These are phyloP conservation scores for Aspergillus aculeatinus DNA, from an alignment of 2,329 filamentous ascomycete species.

Conservation along the genomic window DNA sequence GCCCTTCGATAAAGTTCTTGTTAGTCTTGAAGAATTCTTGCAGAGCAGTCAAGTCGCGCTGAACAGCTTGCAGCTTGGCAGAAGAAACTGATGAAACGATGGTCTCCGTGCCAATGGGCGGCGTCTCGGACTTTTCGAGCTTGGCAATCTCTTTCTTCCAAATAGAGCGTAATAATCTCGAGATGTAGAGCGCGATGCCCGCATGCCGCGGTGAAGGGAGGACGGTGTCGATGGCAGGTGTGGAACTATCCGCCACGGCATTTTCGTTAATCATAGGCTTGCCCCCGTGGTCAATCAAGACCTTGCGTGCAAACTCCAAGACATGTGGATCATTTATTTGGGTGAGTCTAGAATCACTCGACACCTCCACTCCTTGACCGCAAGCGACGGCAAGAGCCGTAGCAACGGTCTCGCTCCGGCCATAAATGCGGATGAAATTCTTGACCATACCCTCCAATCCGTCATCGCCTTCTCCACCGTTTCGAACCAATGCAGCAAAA, in stretches of 20 bases:
- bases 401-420: constrained; percentile 82
- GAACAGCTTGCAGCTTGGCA: constrained; percentile 70
- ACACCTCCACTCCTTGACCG: constrained; percentile 83
- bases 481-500: constrained; percentile 78
- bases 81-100: constrained; percentile 67
- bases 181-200: constrained; percentile 82
- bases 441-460: constrained; percentile 78
- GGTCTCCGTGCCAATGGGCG: constrained; percentile 59
- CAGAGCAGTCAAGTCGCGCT: constrained; percentile 76
- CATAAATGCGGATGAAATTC: constrained; percentile 81
- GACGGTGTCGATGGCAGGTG: constrained; percentile 76
- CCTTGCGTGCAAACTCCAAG: constrained; percentile 77
- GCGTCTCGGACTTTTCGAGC: constrained; percentile 49
- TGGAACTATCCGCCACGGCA: constrained; percentile 57
- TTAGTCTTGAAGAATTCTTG: constrained; percentile 84
- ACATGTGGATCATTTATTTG: constrained; percentile 78
- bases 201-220: constrained; percentile 85
- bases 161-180: constrained; percentile 80
- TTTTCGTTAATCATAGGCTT: constrained; percentile 83
- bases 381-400: constrained; percentile 93
- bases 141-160: constrained; percentile 79
- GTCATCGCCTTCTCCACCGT: constrained; percentile 66
- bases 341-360: constrained; percentile 67
- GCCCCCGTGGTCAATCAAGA: constrained; percentile 90
- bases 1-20: constrained; percentile 84